Conservation (phyloP, 768 basidiomycete species). For the Tricholoma matsutake region DNA sequence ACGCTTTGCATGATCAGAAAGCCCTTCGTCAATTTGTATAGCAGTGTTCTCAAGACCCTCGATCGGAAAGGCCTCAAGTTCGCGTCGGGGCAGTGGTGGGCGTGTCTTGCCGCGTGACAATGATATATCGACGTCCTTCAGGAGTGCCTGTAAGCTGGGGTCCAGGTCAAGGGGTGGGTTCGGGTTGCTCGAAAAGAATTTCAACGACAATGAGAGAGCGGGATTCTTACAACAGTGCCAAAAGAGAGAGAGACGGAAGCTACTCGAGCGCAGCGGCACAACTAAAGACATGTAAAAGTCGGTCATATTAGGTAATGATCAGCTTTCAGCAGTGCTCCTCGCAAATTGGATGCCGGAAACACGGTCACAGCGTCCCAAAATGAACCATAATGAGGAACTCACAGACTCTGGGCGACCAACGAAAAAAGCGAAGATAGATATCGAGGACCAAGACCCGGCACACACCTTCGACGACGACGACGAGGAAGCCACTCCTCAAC, state of each 20-base stretch:
- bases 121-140: constrained; percentile 69
- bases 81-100: constrained; percentile 33
- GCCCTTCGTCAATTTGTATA: constrained; percentile 28
- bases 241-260: background rate
- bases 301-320: background rate
- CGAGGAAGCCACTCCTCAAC: constrained; percentile 26
- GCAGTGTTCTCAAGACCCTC: constrained; percentile 29
- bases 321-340: background rate
- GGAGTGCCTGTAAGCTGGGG: constrained; percentile 56
- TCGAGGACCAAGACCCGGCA: constrained; percentile 2
- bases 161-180: constrained; percentile 65
- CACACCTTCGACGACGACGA: constrained; percentile 24
- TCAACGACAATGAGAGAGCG: background rate
- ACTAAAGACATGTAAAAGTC: constrained; percentile 14
- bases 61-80: constrained; percentile 51
- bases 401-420: constrained; percentile 29
- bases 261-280: constrained; percentile 4
- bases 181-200: constrained; percentile 33
- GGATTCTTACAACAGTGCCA: background rate
- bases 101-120: constrained; percentile 38
- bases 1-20: constrained; percentile 30
- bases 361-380: constrained; percentile 9
- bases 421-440: constrained; percentile 29
- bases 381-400: background rate
- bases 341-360: constrained; percentile 1